Base-by-base conservation (phyloP, 192 early-diverging fungal species). In the Podila verticillata region DNA sequence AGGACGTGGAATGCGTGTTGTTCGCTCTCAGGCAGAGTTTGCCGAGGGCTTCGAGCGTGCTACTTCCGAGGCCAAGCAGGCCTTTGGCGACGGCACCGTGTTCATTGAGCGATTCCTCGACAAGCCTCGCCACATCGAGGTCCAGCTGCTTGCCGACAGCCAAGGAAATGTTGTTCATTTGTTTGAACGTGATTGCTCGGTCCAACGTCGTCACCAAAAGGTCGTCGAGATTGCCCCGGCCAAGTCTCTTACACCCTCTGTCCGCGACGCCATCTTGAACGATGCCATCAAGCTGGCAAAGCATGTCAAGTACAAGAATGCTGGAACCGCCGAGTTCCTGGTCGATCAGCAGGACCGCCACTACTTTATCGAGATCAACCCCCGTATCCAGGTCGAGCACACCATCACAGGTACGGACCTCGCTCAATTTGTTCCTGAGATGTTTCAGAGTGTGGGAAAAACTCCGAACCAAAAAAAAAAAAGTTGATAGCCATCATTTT, bases 361-460 rank as follows among this genome's bases (percentile, higher is more conserved):
- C 86, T 99, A 98, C 89, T 99, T 99, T 70, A 97, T 99, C 65
- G 97, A 99, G 86, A 95, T 98, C 74, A 98, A 99, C 82, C 96
- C 97, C 58, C 91, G 97, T 84, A 94, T 99, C 65, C 97, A 99
- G 85, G 97, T 99, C 30, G 97, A 99, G 86, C 97, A 99, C 84
- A 95, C 95, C 35, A 95, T 98, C 48, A 98, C 97, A 39, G 84
- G 80, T 82, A 68, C 49, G 32, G 49, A 54, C 22, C 0, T 6
- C 6, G 32, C 32, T 6, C 2, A 35, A 35, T 35, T 35, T 35
- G 35, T 6, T 35, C 35, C 35, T 35, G 1, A 51, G 13, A 51
- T 64, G 17, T 64, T 20, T 32, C 19, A 39, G 20, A 6, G 17
- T 20, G 7, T 61, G 60, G 22, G n/a, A n/a, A 26, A 61, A 61